phyloP scores from a whole-genome alignment of 2,329 filamentous ascomycete species.

The Colletotrichum chrysophilum region DNA sequence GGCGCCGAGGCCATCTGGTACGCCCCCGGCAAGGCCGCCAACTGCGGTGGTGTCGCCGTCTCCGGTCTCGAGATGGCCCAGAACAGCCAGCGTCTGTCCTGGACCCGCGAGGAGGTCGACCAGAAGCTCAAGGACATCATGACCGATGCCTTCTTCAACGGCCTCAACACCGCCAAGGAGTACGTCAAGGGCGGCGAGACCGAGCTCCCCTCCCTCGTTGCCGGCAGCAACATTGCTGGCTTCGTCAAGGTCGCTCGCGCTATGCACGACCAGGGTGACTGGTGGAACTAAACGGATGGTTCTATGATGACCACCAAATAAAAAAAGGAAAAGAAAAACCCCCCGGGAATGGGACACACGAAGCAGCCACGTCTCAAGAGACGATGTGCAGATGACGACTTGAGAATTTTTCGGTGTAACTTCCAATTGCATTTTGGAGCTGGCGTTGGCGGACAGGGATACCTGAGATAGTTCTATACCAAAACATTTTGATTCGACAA shows the following conservation, averaged over 20 bases:
- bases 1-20: conserved; percentile 84
- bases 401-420: conserved; percentile 3
- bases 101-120: conserved; percentile 91
- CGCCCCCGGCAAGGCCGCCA: conserved; percentile 94
- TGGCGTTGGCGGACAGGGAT: conserved; percentile 21
- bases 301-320: neutral
- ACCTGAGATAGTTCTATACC: conserved; percentile 16
- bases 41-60: conserved; percentile 96
- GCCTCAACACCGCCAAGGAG: conserved; percentile 85
- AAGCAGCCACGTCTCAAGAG: neutral
- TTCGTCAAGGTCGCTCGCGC: conserved; percentile 95
- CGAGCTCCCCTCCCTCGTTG: conserved; percentile 88
- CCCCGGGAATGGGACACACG: neutral
- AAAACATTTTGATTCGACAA: neutral
- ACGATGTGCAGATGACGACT: neutral
- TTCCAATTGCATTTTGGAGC: conserved; percentile 13
- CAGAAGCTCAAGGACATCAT: conserved; percentile 91
- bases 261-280: conserved; percentile 97
- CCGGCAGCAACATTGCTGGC: conserved; percentile 95
- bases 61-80: conserved; percentile 99
- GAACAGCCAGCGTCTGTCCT: conserved; percentile 86
- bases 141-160: conserved; percentile 91
- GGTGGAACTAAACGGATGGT: conserved; percentile 61
- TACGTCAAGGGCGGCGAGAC: conserved; percentile 81
- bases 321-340: neutral